phyloP scores from a whole-genome alignment of 2,329 filamentous ascomycete species.

The Scedosporium apiospermum region DNA sequence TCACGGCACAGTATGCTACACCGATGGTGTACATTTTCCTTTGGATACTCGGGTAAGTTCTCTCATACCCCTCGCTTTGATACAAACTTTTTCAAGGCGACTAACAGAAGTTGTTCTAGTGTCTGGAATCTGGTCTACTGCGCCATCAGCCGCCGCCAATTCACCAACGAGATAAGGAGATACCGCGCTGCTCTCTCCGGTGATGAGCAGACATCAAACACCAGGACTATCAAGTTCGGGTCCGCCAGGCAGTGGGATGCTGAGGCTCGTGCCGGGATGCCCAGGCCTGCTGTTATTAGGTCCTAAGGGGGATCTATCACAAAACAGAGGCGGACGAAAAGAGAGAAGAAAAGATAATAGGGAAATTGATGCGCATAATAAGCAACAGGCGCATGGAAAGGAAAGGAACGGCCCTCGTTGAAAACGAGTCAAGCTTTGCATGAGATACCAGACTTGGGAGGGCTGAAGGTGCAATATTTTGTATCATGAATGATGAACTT shows the following conservation, averaged over 20 bases:
- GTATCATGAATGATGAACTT: too few species aligned
- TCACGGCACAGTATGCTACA: slow-evolving; percentile 18
- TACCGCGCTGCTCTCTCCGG: slow-evolving; percentile 1
- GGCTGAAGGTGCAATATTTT: background rate
- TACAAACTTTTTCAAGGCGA: background rate
- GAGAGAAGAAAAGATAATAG: background rate
- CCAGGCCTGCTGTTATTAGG: background rate
- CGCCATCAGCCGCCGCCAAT: slow-evolving; percentile 8
- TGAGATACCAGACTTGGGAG: background rate
- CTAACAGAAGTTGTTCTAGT: slow-evolving; percentile 3
- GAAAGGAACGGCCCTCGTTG: background rate
- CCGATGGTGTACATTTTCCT: slow-evolving; percentile 25
- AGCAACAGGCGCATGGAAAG: background rate
- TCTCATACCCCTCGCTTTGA: background rate
- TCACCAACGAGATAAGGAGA: slow-evolving; percentile 1
- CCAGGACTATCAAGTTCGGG: background rate
- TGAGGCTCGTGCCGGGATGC: background rate
- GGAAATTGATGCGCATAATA: background rate
- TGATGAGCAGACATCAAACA: background rate
- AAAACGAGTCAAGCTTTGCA: background rate
- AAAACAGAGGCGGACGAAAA: background rate
- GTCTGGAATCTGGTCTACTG: slow-evolving; percentile 10
- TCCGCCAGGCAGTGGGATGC: background rate
- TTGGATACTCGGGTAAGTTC: slow-evolving; percentile 23
- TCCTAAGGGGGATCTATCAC: background rate